Evolutionary conservation across 345 rosid genomes (phyloP).

Genomic region (Rhodamnia argentea): DNA sequence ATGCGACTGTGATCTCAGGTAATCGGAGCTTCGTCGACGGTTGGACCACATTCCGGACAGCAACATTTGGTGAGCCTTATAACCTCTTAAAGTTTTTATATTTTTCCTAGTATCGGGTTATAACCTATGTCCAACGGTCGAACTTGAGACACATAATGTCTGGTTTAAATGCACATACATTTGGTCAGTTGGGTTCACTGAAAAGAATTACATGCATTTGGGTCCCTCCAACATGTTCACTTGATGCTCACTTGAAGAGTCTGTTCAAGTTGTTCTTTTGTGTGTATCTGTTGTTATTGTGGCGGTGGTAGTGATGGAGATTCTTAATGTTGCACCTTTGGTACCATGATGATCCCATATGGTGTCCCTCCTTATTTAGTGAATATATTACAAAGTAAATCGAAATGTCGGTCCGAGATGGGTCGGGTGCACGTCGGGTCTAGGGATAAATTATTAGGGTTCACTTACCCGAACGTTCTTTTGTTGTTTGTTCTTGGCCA

Average conservation of each 20-base stretch:
- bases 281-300: neutral
- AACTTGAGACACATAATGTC: neutral
- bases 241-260: neutral
- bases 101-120: neutral
- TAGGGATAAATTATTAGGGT: neutral
- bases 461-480: neutral
- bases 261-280: neutral
- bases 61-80: conserved; percentile 60
- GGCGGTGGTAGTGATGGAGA: neutral
- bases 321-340: neutral
- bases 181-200: neutral
- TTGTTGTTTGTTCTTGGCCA: neutral
- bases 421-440: neutral
- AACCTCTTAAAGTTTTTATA: neutral
- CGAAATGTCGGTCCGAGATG: neutral
- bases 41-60: conserved; percentile 88
- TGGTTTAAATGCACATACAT: neutral
- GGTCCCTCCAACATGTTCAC: neutral
- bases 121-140: neutral
- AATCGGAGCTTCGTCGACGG: conserved; percentile 51
- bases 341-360: neutral
- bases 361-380: neutral
- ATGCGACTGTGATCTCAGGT: conserved; percentile 53
- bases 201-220: neutral
- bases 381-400: neutral